Percentiles rank a stretch among this genome's conserved stretches.
Evolutionary conservation across 768 basidiomycete genomes (phyloP).

Genomic region (Lactarius indigo): DNA sequence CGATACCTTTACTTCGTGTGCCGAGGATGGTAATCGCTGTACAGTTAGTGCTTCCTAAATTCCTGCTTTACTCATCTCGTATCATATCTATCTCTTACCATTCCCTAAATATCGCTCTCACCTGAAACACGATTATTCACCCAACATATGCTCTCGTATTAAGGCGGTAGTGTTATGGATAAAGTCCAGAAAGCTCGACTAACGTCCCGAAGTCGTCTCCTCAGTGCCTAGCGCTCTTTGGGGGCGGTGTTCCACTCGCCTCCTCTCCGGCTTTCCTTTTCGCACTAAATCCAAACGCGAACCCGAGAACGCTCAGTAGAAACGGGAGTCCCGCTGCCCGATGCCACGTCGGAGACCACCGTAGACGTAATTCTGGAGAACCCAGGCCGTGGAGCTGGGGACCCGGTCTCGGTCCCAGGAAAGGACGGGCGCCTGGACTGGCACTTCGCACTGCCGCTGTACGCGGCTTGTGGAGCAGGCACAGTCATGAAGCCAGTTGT

Average conservation of each 20-base stretch:
- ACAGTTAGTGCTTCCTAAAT: slow-evolving; percentile 1
- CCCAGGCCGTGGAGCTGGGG: slow-evolving; percentile 67
- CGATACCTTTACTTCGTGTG: slow-evolving; percentile 4
- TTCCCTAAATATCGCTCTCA: background rate
- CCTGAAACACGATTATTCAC: background rate
- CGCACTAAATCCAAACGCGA: slow-evolving; percentile 67
- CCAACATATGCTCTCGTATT: slow-evolving; percentile 7
- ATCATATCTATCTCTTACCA: slow-evolving; percentile 1
- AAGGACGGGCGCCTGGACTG: slow-evolving; percentile 43
- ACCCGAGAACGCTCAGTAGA: slow-evolving; percentile 68
- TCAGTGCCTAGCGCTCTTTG: slow-evolving; percentile 44
- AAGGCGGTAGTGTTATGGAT: slow-evolving; percentile 12
- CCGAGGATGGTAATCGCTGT: slow-evolving; percentile 16
- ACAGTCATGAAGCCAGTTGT: slow-evolving; percentile 70
- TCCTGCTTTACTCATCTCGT: background rate
- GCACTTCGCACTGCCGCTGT: slow-evolving; percentile 36
- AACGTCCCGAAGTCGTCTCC: background rate
- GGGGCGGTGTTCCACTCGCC: slow-evolving; percentile 57
- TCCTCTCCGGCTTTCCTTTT: slow-evolving; percentile 82
- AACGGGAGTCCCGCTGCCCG: slow-evolving; percentile 50
- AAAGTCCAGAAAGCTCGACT: slow-evolving; percentile 1
- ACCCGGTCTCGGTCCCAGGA: slow-evolving; percentile 42
- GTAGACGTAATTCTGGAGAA: slow-evolving; percentile 73
- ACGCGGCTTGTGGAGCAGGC: slow-evolving; percentile 49
- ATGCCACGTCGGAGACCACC: slow-evolving; percentile 44